A percentile compares a stretch with the other conserved stretches of the same genome.
Conservation (phyloP, 768 basidiomycete genomes). For the Auricularia auricula-judae region DNA sequence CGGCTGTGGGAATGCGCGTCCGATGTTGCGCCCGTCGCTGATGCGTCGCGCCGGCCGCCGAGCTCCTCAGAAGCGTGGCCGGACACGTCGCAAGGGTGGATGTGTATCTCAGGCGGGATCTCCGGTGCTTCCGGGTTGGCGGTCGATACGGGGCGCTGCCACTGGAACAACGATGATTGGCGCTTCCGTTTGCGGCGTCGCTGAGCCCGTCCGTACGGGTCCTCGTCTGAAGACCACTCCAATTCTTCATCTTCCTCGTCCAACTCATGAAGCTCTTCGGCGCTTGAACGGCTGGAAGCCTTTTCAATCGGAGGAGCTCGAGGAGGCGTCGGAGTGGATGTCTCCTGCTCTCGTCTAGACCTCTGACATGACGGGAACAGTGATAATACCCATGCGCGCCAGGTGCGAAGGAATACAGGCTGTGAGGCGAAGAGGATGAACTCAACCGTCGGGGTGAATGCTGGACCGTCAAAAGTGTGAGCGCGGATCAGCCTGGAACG, state of each 20-base stretch:
- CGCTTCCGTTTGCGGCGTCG: background rate
- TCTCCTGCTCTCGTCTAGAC: background rate
- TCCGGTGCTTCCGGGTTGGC: background rate
- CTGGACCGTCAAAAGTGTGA: background rate
- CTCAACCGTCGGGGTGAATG: background rate
- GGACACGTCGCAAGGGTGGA: background rate
- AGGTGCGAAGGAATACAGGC: background rate
- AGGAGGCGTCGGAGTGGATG: background rate
- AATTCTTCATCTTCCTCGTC: background rate
- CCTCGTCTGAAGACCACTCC: background rate
- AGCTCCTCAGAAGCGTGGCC: background rate
- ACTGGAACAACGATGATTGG: background rate
- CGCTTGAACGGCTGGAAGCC: background rate
- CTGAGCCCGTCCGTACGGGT: background rate
- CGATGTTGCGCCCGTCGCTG: background rate
- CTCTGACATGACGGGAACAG: background rate
- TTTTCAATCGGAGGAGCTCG: background rate
- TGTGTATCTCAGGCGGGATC: background rate
- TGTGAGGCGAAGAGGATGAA: background rate
- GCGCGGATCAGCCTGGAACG: background rate
- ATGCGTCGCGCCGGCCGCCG: background rate
- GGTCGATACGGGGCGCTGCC: background rate
- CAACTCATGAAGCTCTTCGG: background rate
- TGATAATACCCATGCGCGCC: background rate
- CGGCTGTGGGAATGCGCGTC: no score